Conservation (phyloP, 768 basidiomycete genomes). For the Plicaturopsis crispa region DNA sequence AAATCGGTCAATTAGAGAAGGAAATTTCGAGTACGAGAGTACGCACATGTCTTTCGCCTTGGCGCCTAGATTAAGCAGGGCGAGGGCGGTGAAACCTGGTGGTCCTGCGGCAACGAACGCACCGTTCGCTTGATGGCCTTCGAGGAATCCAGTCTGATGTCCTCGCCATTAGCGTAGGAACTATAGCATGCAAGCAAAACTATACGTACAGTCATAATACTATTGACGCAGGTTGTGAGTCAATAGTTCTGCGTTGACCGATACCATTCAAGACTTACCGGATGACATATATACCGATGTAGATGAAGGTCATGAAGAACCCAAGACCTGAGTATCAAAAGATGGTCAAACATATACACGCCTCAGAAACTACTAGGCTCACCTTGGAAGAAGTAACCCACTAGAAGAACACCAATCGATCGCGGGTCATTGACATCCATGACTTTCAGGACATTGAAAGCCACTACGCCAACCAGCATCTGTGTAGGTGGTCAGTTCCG, state of each 20-base stretch:
- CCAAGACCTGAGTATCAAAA: conserved; percentile 24
- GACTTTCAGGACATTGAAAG: conserved; percentile 33
- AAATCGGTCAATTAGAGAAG: not conserved
- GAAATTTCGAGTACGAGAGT: not conserved
- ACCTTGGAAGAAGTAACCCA: conserved; percentile 44
- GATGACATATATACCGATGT: conserved; percentile 41
- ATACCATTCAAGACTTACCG: conserved; percentile 18
- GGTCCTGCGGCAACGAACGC: conserved; percentile 42
- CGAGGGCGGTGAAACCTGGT: conserved; percentile 41
- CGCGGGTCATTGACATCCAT: conserved; percentile 26
- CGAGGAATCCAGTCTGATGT: conserved; percentile 35
- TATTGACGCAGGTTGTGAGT: conserved; percentile 4
- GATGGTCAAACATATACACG: not conserved
- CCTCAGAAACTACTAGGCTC: not conserved
- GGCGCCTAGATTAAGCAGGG: conserved; percentile 35
- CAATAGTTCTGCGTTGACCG: not conserved
- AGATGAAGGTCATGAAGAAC: conserved; percentile 43
- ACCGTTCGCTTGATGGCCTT: conserved; percentile 40
- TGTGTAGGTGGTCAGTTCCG: too few species aligned
- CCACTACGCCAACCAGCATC: conserved; percentile 43
- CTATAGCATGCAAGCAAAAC: not conserved
- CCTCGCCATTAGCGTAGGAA: not conserved
- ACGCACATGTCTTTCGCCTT: conserved; percentile 29
- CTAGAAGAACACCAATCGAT: conserved; percentile 31
- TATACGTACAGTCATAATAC: conserved; percentile 30